Evolutionary conservation across 2,329 filamentous ascomycete species (phyloP), one percentile per base, ranked within the genome.

Genomic region (Diaporthe eres): DNA sequence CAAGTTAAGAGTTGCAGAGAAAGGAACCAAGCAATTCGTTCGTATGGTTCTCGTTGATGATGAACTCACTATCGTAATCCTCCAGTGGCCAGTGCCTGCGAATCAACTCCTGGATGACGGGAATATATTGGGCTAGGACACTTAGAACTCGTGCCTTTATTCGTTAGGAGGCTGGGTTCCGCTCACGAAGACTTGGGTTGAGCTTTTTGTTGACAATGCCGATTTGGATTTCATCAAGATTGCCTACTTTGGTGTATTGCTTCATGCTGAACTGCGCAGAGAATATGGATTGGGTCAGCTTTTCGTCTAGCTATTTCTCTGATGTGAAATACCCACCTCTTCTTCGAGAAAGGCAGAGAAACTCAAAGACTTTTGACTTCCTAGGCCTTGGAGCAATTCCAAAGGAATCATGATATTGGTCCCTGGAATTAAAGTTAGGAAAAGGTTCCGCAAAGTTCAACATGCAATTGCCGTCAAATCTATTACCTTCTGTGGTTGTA

Each of bases 321-420:
- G 6, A 19, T 7, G 6, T 19, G 13, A 10, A 9, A 17, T 17
- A 3, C 58, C 2, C 2, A 63, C 58, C 37, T 63, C 58, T 44
- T 63, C 58, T 63, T 63, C 58, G 19, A 63, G 58, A 2, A 63
- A 63, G 15, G 58, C 58, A 5, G 58, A 63, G 58, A 63, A 63
- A 3, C 58, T 63, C n/a, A 63, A 28, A 2, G n/a, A 44, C 39
- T 44, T 42, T 63, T 63, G 37, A 28, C n/a, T 44, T 6, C 58
- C 58, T 2, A 63, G 58, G 13, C 58, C 58, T 9, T 44, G 58
- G 0, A 63, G 58, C 58, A 63, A 28, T 7, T 63, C 58, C 2
- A 63, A 12, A 28, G 58, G 58, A 19, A 63, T 63, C 3, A 63
- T 44, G 39, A 63, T 44, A 12, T 44, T 63, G 12, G 58, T 63